These are phyloP conservation scores for Diaporthe citriasiana DNA, from an alignment of 2,329 filamentous ascomycete species.

Conservation along the genomic window DNA sequence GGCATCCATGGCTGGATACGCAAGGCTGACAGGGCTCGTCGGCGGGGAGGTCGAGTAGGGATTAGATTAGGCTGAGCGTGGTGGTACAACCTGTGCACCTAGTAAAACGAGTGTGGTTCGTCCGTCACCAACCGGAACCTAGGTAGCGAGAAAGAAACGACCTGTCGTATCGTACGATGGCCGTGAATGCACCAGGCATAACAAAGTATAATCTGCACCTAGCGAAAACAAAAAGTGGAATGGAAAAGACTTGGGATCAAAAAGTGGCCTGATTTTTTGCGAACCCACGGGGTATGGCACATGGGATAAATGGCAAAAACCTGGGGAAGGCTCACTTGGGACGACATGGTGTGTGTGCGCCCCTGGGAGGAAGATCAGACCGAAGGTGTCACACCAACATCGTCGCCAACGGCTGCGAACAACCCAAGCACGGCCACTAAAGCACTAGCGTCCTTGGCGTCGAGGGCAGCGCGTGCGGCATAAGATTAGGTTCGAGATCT, in stretches of 20 bases:
- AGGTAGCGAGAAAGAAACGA: background rate
- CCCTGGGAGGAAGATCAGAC: constrained; percentile 36
- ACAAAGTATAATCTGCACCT: constrained; percentile 19
- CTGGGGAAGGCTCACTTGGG: constrained; percentile 3
- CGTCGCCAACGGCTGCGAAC: constrained; percentile 10
- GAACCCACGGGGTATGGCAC: constrained; percentile 3
- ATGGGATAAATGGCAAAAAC: constrained; percentile 23
- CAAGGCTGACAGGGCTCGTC: background rate
- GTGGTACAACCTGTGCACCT: constrained; percentile 28
- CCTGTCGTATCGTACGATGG: constrained; percentile 29
- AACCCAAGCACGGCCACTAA: constrained; percentile 16
- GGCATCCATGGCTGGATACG: constrained; percentile 9
- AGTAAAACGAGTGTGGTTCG: constrained; percentile 8
- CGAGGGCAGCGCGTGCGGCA: background rate
- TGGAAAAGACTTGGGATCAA: constrained; percentile 8
- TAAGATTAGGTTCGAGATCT: constrained; percentile 23
- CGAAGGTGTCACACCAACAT: constrained; percentile 35
- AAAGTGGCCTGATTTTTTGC: constrained; percentile 6
- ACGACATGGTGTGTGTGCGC: constrained; percentile 9
- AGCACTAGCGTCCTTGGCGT: constrained; percentile 2
- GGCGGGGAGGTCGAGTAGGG: background rate
- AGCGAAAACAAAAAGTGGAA: constrained; percentile 35
- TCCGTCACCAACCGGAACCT: background rate
- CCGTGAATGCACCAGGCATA: constrained; percentile 29
- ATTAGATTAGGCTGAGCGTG: background rate